Conservation (phyloP, 352 stramenopile species). For the Phytophthora rubi region DNA sequence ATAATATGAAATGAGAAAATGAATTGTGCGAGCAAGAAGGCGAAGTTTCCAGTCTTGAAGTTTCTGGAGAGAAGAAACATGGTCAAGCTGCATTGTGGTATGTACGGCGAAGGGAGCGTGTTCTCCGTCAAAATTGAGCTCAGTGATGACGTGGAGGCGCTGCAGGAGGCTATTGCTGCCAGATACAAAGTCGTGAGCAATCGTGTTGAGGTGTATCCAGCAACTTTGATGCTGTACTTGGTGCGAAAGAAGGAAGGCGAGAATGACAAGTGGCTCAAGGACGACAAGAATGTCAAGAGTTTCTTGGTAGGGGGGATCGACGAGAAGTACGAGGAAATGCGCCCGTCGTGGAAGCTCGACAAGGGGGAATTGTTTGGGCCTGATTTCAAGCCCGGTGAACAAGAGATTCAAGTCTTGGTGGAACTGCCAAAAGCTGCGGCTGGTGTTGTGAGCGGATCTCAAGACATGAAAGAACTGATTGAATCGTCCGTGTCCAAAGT, state of each 20-base stretch:
- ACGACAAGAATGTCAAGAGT: constrained; percentile 14
- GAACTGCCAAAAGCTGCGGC: not conserved
- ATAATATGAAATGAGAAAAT: too few species aligned
- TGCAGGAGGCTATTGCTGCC: constrained; percentile 22
- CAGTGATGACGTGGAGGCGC: constrained; percentile 20
- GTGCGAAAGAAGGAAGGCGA: constrained; percentile 11
- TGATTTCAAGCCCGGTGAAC: constrained; percentile 21
- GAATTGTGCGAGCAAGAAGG: too few species aligned
- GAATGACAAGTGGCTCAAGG: constrained; percentile 20
- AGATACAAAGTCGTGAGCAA: not conserved
- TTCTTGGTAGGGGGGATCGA: constrained; percentile 19
- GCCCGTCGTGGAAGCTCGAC: constrained; percentile 19
- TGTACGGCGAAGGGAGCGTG: constrained; percentile 28
- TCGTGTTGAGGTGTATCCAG: not conserved
- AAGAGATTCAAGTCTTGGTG: constrained; percentile 3
- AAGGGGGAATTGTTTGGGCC: constrained; percentile 12
- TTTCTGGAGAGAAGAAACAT: constrained; percentile 6
- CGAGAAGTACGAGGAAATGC: constrained; percentile 16
- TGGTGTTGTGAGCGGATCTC: not conserved
- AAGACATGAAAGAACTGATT: not conserved
- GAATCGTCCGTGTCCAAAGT: not conserved
- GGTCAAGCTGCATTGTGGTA: constrained; percentile 21
- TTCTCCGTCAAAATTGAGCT: constrained; percentile 21
- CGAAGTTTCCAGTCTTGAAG: constrained; percentile 15
- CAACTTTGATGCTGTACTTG: constrained; percentile 25